A percentile compares a stretch with the other conserved stretches of the same genome.
These are phyloP conservation scores for Corchorus olitorius DNA, from an alignment of 345 rosid species.

Conservation along the genomic window DNA sequence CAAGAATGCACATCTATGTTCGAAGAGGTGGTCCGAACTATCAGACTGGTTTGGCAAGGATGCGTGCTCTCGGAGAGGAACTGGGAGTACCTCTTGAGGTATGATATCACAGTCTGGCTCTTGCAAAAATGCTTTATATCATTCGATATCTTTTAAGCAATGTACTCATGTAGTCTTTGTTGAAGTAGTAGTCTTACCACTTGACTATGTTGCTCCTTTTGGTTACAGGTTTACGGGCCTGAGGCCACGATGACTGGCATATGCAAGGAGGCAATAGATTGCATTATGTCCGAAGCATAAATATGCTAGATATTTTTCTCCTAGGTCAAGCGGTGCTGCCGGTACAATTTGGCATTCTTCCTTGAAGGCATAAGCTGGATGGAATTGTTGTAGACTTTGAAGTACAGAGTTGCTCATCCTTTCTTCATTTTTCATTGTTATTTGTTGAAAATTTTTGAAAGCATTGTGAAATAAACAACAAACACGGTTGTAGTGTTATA, in stretches of 20 bases:
- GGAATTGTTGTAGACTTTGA: neutral
- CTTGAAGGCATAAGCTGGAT: neutral
- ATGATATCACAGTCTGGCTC: slow-evolving; percentile 13
- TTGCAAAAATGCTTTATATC: neutral
- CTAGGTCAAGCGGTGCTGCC: neutral
- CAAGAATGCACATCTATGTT: slow-evolving; percentile 92
- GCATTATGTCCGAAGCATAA: slow-evolving; percentile 67
- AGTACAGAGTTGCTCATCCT: neutral
- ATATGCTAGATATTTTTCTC: neutral
- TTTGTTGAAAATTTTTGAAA: neutral
- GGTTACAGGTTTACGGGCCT: slow-evolving; percentile 83
- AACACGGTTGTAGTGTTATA: neutral
- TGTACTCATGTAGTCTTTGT: neutral
- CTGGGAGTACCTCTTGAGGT: slow-evolving; percentile 90
- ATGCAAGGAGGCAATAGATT: slow-evolving; percentile 93
- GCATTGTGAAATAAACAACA: neutral
- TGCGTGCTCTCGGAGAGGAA: slow-evolving; percentile 85
- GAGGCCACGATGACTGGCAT: slow-evolving; percentile 98
- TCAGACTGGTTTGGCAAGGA: slow-evolving; percentile 83
- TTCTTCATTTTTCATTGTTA: neutral
- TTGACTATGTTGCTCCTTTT: neutral
- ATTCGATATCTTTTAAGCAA: neutral
- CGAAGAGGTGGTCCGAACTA: slow-evolving; percentile 97
- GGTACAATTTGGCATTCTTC: neutral
- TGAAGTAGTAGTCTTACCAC: neutral